Evolutionary conservation across 1,284 basidiomycete species (phyloP), one percentile per base, ranked within the genome.

Genomic region (Ganoderma meredithae): DNA sequence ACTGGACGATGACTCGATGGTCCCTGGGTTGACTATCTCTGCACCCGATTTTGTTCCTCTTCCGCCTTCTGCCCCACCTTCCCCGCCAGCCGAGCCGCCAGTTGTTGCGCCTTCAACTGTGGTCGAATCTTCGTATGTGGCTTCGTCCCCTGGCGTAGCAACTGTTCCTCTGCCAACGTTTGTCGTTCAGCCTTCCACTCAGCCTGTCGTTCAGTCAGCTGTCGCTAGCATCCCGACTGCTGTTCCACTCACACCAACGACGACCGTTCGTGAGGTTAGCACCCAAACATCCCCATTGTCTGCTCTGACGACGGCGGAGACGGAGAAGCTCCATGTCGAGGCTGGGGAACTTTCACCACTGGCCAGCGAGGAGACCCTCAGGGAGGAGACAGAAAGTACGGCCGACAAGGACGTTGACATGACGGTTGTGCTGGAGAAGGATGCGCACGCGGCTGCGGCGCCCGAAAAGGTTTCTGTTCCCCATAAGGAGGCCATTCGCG

Each of bases 351-450:
- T 72, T 3, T 72, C 71, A 10, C 71, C 71, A 7, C 69, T 67
- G 5, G 67, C 62, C 47, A 72, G 71, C 62, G 71, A 72, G 49
- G 69, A 70, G 60, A 72, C 71, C 6, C 67, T 72, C 1, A 65
- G 69, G 25, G 71, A 70, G 40, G 71, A 72, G 40, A 66, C 69
- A 1, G 69, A 72, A 25, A 56, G 43, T 25, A 47, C 39, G 1
- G 22, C 22, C 47, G 47, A 52, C 10, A 25, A 52, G 47, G 47
- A 27, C 22, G 47, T 12, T 10, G 3, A 25, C 47, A 52, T 52
- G 22, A 22, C 22, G 22, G 3, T 52, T 22, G 47, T 52, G 4
- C 47, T 12, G 10, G 47, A 52, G 47, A 52, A 52, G 47, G 47
- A 10, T 13, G 47, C 12, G n/a, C 25, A 22, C 22, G 22, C 47